Base-by-base conservation (phyloP, 2,329 filamentous ascomycete species). In the Fusarium guadeloupense region DNA sequence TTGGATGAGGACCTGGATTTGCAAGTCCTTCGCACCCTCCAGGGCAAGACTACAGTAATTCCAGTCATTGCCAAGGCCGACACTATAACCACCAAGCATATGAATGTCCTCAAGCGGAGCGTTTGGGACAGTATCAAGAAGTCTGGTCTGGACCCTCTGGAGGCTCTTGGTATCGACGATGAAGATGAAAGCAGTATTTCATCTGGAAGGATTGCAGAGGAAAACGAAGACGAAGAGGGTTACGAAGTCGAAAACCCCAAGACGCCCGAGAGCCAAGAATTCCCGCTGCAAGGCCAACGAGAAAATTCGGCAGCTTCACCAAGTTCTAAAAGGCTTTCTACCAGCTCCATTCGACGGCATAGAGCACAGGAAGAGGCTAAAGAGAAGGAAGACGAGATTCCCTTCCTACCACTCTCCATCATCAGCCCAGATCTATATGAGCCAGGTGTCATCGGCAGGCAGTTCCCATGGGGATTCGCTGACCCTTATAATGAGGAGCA, bases 61-160 rank as follows among this genome's bases (percentile, higher is more conserved):
- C 95, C 95, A 0, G 89, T 99, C 54, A 94, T 99, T 71, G 91
- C 93, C 73, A 99, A 99, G 78, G 94, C 95, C 33, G 95, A 99
- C 74, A 97, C 93, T 13, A 90, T 98, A 69, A 98, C 95, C n/a
- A 89, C 90, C 0, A 90, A 91, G 47, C 95, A 99, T 77, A 98
- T 98, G 95, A 83, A 86, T 39, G 89, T 92, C 69, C 84, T 99
- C 65, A 97, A 97, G 81, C 92, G 89, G 77, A 89, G 89, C 12
- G 93, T 99, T 28, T 96, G 91, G 87, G 87, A 92, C 48, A 93
- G 90, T 68, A 82, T 99, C 61, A 94, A 95, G 78, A 88, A 87
- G 70, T 89, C 92, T 13, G 91, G 90, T 64, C 83, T 99, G 49
- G 93, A 99, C 71, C 94, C 94, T 3, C 81, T 99, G 21, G 92